These are phyloP conservation scores for Candolleomyces eurysporus DNA, from an alignment of 768 basidiomycete genomes.

Conservation along the genomic window DNA sequence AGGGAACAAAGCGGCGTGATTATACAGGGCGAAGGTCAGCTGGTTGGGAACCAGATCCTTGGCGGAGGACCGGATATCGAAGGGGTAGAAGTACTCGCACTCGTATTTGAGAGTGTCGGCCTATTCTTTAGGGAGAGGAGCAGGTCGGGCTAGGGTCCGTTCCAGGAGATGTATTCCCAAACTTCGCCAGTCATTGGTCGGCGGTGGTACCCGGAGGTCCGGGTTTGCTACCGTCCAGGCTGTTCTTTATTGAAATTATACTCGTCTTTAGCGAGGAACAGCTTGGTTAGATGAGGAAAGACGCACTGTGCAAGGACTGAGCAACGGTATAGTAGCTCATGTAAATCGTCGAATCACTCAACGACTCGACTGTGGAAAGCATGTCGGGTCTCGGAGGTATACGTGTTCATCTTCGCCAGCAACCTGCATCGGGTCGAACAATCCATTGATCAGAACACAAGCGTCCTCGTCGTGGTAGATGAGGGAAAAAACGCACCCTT, in stretches of 20 bases:
- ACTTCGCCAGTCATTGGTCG: conserved; percentile 97
- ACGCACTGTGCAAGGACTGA: conserved; percentile 85
- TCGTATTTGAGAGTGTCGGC: conserved; percentile 84
- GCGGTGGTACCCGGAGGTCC: conserved; percentile 84
- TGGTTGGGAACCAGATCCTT: conserved; percentile 97
- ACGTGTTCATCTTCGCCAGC: conserved; percentile 84
- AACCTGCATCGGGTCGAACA: conserved; percentile 54
- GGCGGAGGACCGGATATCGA: conserved; percentile 96
- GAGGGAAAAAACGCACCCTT: conserved; percentile 53
- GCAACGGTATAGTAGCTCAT: conserved; percentile 98
- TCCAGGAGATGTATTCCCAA: conserved; percentile 91
- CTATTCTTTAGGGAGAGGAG: conserved; percentile 71
- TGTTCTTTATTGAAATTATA: conserved; percentile 63
- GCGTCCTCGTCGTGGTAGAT: background rate
- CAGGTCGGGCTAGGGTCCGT: conserved; percentile 71
- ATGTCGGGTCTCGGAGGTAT: conserved; percentile 88
- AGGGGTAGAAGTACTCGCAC: conserved; percentile 96
- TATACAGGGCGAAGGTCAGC: conserved; percentile 91
- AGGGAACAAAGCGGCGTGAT: conserved; percentile 93
- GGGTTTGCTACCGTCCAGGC: conserved; percentile 73
- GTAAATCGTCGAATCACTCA: conserved; percentile 98
- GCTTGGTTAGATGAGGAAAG: no score
- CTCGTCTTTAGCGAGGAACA: no score
- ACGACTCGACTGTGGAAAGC: conserved; percentile 93
- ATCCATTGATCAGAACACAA: conserved; percentile 6